Evolutionary conservation across 257 asterid species (phyloP), one percentile per base, ranked within the genome.

Genomic region (Solanum gandarillasii): DNA sequence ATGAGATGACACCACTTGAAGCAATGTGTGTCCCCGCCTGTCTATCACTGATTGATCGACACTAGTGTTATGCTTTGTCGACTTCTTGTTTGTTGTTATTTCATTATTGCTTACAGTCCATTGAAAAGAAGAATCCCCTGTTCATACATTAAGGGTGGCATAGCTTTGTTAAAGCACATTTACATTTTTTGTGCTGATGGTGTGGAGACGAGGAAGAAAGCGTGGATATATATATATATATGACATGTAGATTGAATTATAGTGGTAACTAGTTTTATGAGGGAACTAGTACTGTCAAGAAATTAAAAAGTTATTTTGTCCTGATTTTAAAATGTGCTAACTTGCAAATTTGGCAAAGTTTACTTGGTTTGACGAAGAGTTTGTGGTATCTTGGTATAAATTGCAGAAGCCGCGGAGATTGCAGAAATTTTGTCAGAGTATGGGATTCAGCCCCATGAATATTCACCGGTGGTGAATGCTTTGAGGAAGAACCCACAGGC

Each of bases 401-500:
- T 43, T 91, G 94, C 97, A 97, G 99, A 97, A 84, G 99, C 99
- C 18, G 99, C 99, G 3, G 99, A 97, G 96, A 93, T 97, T 6
- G 98, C 98, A n/a, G 99, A 97, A 88, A 97, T 97, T 87, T 87
- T 97, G 89, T 85, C 99, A 18, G 94, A 92, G 20, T 97, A 92
- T 79, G 99, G 99, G 73, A 86, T 97, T 65, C 91, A 90, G 88
- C 98, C 96, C 1, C 95, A 93, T 81, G 99, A 95, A 87, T 96
- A 95, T 82, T 23, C 90, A 8, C 99, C 99, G 0, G 98, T 97
- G 16, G 99, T 97, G 71, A 94, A 93, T 86, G 90, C 99, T 90
- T 92, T 97, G 23, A 92, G 98, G 92, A 96, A 95, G 88, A 97
- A 97, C 58, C 99, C 98, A 7, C 92, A 94, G 89, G 99, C 98